Evolutionary conservation across 2,329 filamentous ascomycete species (phyloP).

Genomic region (Penicillium sp.): DNA sequence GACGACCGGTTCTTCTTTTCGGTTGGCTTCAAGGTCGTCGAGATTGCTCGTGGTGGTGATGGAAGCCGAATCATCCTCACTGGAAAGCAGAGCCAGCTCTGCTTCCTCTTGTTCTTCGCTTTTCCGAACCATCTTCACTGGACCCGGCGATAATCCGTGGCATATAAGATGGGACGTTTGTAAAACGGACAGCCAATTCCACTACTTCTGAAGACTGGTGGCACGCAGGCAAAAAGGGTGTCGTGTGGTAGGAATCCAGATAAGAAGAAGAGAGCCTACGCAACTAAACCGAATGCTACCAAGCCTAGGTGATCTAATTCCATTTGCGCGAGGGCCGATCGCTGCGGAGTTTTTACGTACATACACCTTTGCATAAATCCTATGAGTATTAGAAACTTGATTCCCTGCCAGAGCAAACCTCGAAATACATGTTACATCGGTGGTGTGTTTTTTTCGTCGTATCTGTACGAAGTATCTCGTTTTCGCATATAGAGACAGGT

Average conservation of each 20-base stretch:
- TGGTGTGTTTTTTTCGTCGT: background rate
- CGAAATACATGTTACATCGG: slow-evolving; percentile 1
- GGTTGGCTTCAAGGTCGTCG: slow-evolving; percentile 23
- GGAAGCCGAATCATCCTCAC: slow-evolving; percentile 18
- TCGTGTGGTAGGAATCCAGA: background rate
- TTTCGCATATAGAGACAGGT: background rate
- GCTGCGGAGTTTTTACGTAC: background rate
- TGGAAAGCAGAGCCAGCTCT: slow-evolving; percentile 22
- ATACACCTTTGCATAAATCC: background rate
- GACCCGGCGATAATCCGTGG: background rate
- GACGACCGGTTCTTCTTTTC: slow-evolving; percentile 8
- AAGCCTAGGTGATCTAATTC: background rate
- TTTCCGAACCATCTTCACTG: slow-evolving; percentile 6
- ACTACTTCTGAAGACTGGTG: background rate
- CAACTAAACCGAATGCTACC: background rate
- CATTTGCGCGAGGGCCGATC: background rate
- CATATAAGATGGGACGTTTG: background rate
- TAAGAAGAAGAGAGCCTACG: background rate
- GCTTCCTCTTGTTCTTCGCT: slow-evolving; percentile 18
- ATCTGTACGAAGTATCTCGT: background rate
- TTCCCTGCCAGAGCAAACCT: background rate
- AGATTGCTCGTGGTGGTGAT: slow-evolving; percentile 6
- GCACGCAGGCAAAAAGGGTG: background rate
- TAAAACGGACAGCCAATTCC: background rate
- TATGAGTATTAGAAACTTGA: background rate